Conservation (phyloP, 202 grass and related monocot genomes). For the Elaeis oleifera region DNA sequence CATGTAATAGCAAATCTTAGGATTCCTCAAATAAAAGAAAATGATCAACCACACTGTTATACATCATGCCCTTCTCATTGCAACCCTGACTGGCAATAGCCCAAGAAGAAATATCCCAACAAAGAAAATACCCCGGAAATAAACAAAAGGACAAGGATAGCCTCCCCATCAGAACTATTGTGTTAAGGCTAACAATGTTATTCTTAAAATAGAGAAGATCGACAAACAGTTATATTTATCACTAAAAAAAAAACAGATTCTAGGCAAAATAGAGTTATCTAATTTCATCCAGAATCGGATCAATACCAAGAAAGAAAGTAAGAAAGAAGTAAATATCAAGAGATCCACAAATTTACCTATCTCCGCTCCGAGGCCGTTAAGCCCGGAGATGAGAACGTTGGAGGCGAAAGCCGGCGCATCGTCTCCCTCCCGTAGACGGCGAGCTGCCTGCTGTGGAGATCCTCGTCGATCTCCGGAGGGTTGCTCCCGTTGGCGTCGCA, state of each 20-base stretch:
- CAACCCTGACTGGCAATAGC: no score
- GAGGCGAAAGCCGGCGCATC: constrained; percentile 85
- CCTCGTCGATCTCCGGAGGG: constrained; percentile 69
- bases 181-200: no score
- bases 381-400: constrained; percentile 71
- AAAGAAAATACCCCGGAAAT: no score
- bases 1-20: no score
- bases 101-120: no score
- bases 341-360: constrained; percentile 38
- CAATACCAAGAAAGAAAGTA: background rate
- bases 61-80: no score
- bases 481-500: constrained; percentile 2
- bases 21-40: no score
- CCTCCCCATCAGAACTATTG: no score
- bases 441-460: constrained; percentile 76
- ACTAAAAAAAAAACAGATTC: background rate
- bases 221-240: no score
- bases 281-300: background rate
- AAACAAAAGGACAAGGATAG: no score
- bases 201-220: no score
- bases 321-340: background rate
- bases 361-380: constrained; percentile 74
- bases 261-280: background rate
- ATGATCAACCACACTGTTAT: no score
- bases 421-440: constrained; percentile 89